phyloP scores from a whole-genome alignment of 1,139 yeast genomes.

The Pichia sp. region DNA sequence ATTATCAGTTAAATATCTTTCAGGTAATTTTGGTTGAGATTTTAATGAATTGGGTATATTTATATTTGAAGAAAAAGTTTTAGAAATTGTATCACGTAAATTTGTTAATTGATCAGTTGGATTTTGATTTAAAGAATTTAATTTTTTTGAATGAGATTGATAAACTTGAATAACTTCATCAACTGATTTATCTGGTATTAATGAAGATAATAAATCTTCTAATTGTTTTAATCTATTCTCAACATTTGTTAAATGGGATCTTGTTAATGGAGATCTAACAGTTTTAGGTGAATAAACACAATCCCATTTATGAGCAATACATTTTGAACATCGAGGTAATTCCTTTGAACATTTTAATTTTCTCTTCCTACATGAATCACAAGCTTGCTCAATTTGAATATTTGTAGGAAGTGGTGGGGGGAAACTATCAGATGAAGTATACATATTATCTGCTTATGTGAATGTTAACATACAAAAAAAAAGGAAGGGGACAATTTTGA shows the following conservation, averaged over 20 bases:
- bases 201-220: conserved; percentile 44
- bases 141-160: not conserved
- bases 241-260: conserved; percentile 73
- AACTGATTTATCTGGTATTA: conserved; percentile 36
- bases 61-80: not conserved
- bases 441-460: too few relatives aligned
- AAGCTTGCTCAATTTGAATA: conserved; percentile 31
- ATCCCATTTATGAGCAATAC: conserved; percentile 64
- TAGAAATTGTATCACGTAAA: too few relatives aligned
- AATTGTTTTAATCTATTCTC: conserved; percentile 56
- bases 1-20: conserved; percentile 37
- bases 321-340: conserved; percentile 70
- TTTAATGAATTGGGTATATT: conserved; percentile 1
- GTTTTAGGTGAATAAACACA: conserved; percentile 70
- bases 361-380: conserved; percentile 55
- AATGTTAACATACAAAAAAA: too few relatives aligned
- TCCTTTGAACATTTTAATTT: conserved; percentile 58
- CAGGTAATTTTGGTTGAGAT: conserved; percentile 27
- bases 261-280: conserved; percentile 72
- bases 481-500: not conserved
- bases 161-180: conserved; percentile 26
- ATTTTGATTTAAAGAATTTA: not conserved
- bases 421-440: not conserved
- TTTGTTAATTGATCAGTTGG: too few relatives aligned
- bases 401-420: conserved; percentile 8